Percentiles rank a stretch among this genome's conserved stretches.
These are phyloP conservation scores for Sclerospora graminicola DNA, from an alignment of 352 stramenopile species.

Conservation along the genomic window DNA sequence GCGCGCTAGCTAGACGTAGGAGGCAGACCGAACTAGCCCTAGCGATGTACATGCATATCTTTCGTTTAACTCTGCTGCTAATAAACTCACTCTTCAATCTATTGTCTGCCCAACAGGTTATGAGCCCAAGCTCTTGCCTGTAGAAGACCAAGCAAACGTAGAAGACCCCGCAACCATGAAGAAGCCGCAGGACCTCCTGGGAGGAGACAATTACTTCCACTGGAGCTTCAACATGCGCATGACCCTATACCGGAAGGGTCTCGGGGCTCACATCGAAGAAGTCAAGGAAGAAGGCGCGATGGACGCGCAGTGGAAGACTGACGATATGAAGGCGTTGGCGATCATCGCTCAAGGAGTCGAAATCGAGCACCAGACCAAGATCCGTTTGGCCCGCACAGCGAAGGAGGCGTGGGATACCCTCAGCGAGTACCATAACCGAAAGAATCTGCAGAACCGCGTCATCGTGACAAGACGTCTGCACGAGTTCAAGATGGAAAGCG, in stretches of 20 bases:
- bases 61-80: too few species aligned
- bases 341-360: background rate
- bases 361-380: background rate
- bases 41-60: too few species aligned
- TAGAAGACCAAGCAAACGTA: too few species aligned
- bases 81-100: too few species aligned
- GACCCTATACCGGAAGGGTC: background rate
- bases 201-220: background rate
- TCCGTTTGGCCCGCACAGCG: background rate
- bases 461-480: slow-evolving; percentile 1
- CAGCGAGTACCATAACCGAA: background rate
- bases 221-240: background rate
- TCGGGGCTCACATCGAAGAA: background rate
- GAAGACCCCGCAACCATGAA: background rate
- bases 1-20: too few species aligned
- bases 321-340: background rate
- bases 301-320: background rate
- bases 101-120: too few species aligned
- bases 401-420: background rate
- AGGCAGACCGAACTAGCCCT: too few species aligned
- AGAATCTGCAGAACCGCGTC: background rate
- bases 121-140: too few species aligned
- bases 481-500: slow-evolving; percentile 3
- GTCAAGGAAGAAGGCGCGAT: background rate
- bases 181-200: background rate